Percentiles rank a stretch among this genome's conserved stretches.
These are phyloP conservation scores for Phylloporus arenicola DNA, from an alignment of 768 basidiomycete species.

Conservation along the genomic window DNA sequence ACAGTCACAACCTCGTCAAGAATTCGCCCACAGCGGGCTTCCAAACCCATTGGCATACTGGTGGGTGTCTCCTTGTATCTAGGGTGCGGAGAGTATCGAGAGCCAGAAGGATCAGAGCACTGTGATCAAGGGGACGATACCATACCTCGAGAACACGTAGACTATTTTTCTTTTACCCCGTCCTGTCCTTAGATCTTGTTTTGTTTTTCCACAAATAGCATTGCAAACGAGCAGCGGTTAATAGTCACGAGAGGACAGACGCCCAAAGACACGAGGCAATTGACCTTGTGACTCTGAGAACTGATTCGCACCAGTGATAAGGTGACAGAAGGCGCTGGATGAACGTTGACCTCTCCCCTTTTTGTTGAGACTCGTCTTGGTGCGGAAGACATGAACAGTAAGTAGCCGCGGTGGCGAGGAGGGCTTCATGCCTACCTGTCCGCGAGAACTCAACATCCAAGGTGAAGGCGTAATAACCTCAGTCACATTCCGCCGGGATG, in stretches of 20 bases:
- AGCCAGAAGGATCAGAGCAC: background rate
- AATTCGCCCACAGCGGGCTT: background rate
- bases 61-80: background rate
- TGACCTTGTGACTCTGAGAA: background rate
- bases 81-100: too few species aligned
- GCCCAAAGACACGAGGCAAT: background rate
- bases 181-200: too few species aligned
- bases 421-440: background rate
- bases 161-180: too few species aligned
- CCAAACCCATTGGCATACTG: background rate
- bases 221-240: background rate
- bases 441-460: background rate
- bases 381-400: background rate
- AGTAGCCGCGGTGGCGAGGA: background rate
- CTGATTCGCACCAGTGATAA: background rate
- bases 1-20: too few species aligned
- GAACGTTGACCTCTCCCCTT: background rate
- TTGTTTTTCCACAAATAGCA: background rate
- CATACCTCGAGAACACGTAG: too few species aligned
- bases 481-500: constrained; percentile 2
- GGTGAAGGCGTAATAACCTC: constrained; percentile 3
- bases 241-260: background rate
- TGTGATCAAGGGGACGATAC: too few species aligned
- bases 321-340: background rate
- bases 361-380: background rate